phyloP scores from a whole-genome alignment of 192 early-diverging fungal genomes.

The Coemansia sp. region DNA sequence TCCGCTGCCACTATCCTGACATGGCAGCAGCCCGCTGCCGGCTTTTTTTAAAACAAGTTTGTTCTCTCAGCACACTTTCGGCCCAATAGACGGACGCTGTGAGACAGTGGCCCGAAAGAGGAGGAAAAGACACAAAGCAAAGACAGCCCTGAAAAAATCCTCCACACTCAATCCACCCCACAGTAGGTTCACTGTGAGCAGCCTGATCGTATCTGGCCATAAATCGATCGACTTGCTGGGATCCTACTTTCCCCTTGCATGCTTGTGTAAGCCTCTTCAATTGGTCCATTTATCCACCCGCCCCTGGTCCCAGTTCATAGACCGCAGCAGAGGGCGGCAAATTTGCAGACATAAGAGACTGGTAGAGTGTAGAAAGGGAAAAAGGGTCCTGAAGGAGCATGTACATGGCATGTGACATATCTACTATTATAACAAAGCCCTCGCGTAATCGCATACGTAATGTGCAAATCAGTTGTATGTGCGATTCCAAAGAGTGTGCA shows the following conservation, averaged over 20 bases:
- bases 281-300: background rate
- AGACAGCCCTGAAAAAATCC: background rate
- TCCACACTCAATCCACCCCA: background rate
- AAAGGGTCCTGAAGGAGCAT: background rate
- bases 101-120: background rate
- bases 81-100: background rate
- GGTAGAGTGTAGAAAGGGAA: background rate
- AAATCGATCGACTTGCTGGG: conserved; percentile 2
- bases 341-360: background rate
- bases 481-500: background rate
- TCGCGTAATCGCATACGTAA: background rate
- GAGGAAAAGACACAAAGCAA: background rate
- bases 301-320: background rate
- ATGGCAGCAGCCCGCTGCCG: background rate
- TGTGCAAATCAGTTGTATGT: background rate
- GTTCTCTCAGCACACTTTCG: background rate
- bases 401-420: conserved; percentile 9
- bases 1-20: background rate
- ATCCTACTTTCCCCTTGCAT: background rate
- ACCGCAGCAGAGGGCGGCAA: background rate
- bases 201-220: background rate
- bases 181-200: background rate
- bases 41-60: background rate
- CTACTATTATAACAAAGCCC: background rate
- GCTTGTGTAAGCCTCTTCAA: background rate